Conservation (phyloP, 2,329 filamentous ascomycete species). For the Dactylonectria estremocensis region DNA sequence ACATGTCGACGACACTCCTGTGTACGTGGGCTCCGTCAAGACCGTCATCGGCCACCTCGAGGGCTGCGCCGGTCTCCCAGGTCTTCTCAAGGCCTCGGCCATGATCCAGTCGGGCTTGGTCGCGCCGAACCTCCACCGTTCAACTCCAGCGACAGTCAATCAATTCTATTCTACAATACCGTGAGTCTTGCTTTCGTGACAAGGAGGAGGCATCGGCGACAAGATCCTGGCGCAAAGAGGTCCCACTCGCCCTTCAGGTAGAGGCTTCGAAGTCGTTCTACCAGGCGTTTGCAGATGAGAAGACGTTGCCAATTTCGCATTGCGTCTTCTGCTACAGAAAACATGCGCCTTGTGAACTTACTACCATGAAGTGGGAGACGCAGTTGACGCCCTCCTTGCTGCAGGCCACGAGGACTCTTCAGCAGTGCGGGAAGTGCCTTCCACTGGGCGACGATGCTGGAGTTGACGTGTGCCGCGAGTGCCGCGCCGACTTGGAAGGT, state of each 20-base stretch:
- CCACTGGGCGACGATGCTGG: neutral
- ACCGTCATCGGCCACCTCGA: too few relatives aligned
- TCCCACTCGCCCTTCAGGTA: constrained; percentile 22
- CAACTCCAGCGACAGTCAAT: constrained; percentile 21
- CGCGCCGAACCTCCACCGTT: too few relatives aligned
- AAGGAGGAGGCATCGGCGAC: constrained; percentile 20
- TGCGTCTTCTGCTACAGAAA: constrained; percentile 30
- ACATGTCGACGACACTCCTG: too few relatives aligned
- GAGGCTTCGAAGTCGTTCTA: constrained; percentile 23
- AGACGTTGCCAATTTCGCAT: constrained; percentile 24
- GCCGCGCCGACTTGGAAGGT: constrained; percentile 17
- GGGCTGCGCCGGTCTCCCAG: too few relatives aligned
- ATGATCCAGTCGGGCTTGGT: too few relatives aligned
- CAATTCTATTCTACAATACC: constrained; percentile 22
- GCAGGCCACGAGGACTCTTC: too few relatives aligned
- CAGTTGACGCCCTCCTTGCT: too few relatives aligned
- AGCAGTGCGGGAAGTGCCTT: too few relatives aligned
- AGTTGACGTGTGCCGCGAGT: constrained; percentile 15
- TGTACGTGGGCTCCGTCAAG: too few relatives aligned
- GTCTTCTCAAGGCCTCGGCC: too few relatives aligned
- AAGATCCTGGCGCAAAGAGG: constrained; percentile 34
- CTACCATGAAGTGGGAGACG: too few relatives aligned
- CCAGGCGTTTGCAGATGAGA: constrained; percentile 19
- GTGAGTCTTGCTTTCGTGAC: constrained; percentile 22
- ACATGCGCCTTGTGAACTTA: constrained; percentile 10